These are phyloP conservation scores for Phaeotremella skinneri DNA, from an alignment of 768 basidiomycete genomes.

Conservation along the genomic window DNA sequence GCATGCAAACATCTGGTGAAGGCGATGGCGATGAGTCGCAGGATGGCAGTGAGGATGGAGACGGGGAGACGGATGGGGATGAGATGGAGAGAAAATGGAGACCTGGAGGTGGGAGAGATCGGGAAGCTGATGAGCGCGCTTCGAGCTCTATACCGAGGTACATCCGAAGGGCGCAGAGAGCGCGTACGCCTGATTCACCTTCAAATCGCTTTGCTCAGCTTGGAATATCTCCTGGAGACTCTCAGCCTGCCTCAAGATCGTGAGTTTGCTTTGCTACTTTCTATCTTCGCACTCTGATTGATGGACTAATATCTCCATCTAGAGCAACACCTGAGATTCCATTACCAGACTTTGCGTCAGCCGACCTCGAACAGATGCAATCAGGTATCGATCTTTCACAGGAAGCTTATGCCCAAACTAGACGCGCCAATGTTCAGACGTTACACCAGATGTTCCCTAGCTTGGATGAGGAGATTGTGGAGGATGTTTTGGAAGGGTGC, in stretches of 20 bases:
- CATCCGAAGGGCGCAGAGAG: slow-evolving; percentile 14
- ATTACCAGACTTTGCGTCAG: slow-evolving; percentile 20
- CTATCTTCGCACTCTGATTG: too few relatives aligned
- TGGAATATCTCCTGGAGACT: slow-evolving; percentile 11
- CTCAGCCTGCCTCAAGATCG: slow-evolving; percentile 14
- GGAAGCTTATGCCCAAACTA: slow-evolving; percentile 67
- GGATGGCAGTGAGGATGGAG: slow-evolving; percentile 59
- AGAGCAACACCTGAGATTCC: slow-evolving; percentile 16
- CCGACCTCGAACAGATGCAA: slow-evolving; percentile 55
- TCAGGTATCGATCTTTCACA: slow-evolving; percentile 64
- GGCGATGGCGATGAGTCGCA: slow-evolving; percentile 70
- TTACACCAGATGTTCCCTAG: slow-evolving; percentile 83
- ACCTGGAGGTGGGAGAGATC: slow-evolving; percentile 9
- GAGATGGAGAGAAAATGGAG: slow-evolving; percentile 21
- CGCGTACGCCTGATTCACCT: slow-evolving; percentile 31
- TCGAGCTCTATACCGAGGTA: slow-evolving; percentile 12
- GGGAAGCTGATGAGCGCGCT: slow-evolving; percentile 11
- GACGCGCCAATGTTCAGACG: slow-evolving; percentile 61
- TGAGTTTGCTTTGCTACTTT: slow-evolving; percentile 3
- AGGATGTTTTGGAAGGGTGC: slow-evolving; percentile 86
- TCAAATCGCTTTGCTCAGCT: slow-evolving; percentile 18
- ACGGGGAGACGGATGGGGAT: slow-evolving; percentile 53
- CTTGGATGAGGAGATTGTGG: slow-evolving; percentile 76
- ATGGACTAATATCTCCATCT: neutral
- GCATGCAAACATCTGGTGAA: slow-evolving; percentile 71